Base-by-base conservation (phyloP, 768 basidiomycete genomes). In the Termitomyces sp. region DNA sequence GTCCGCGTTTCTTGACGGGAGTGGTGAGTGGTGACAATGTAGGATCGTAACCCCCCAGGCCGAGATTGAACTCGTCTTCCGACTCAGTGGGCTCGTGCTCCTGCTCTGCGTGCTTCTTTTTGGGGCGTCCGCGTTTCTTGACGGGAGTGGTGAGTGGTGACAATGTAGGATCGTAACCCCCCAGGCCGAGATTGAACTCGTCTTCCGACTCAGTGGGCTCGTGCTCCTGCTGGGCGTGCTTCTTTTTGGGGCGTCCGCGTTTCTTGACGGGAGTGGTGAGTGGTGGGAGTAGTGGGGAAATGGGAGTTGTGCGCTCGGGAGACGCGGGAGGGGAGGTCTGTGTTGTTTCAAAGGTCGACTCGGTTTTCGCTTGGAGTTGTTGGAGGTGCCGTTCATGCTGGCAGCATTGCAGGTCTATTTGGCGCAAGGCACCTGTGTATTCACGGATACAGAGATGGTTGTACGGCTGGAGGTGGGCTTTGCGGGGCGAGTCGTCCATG, bases 381-480 rank as follows among this genome's bases (percentile, higher is more conserved):
- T 12, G 10, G 3, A 5, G 4, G 41, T 21, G 19, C 19, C 5
- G 63, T 74, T 60, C 59, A 25, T 40, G 40, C 16, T 39, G 39
- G 5, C 37, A 35, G 21, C 45, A 42, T 32, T 42, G 37, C 7
- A 66, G 32, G 25, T 66, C 66, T 1, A 39, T n/a, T 9, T 56
- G 57, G 3, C 65, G 56, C 35, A 60, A 35, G 2, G 48, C 21
- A 3, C 48, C n/a, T 14, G 76, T 73, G 65, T 91, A 93, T 64
- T 91, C 90, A 10, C 72, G 76, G 60, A 93, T 79, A 64, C 86
- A 89, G 21, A 93, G 71, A 64, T 94, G 91, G 65, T 90, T 94
- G 73, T 81, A 88, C 0, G 91, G 91, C 64, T 94, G 91, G 16
- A 87, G 73, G 27, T 72, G 77, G 0, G 79, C 81, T 60, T 82